A percentile compares a stretch with the other conserved stretches of the same genome.
phyloP scores from a whole-genome alignment of 2,329 filamentous ascomycete genomes.

The Xylariaceae sp. region DNA sequence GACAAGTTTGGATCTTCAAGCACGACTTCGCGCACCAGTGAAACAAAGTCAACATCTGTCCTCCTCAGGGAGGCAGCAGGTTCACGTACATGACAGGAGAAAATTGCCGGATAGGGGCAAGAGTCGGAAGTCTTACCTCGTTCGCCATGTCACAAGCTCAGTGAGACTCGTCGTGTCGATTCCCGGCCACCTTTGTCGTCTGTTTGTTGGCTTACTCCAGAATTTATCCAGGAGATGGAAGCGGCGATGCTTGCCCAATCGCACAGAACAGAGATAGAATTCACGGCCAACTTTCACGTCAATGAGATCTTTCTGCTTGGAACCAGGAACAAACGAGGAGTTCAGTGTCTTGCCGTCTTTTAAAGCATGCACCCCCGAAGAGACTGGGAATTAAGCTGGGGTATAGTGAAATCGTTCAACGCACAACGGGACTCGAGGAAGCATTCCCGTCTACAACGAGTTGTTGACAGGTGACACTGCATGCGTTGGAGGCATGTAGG shows the following conservation, averaged over 20 bases:
- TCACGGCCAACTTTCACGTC: too few relatives aligned
- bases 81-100: not conserved
- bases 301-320: too few relatives aligned
- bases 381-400: too few relatives aligned
- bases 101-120: not conserved
- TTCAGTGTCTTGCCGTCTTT: too few relatives aligned
- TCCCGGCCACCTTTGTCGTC: not conserved
- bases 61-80: not conserved
- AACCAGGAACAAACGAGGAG: too few relatives aligned
- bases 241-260: too few relatives aligned
- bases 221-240: too few relatives aligned
- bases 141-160: not conserved
- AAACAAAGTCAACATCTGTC: not conserved
- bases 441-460: not conserved
- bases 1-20: not conserved
- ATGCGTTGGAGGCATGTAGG: not conserved
- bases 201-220: too few relatives aligned
- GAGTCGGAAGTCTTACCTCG: not conserved
- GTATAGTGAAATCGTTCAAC: not conserved
- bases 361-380: too few relatives aligned
- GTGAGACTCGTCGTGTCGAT: not conserved
- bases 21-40: not conserved
- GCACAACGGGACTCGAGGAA: not conserved
- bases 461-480: not conserved
- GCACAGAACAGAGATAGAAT: too few relatives aligned